A percentile compares a stretch with the other conserved stretches of the same genome.
These are phyloP conservation scores for Lipomyces chichibuensis DNA, from an alignment of 805 yeast species.

Conservation along the genomic window DNA sequence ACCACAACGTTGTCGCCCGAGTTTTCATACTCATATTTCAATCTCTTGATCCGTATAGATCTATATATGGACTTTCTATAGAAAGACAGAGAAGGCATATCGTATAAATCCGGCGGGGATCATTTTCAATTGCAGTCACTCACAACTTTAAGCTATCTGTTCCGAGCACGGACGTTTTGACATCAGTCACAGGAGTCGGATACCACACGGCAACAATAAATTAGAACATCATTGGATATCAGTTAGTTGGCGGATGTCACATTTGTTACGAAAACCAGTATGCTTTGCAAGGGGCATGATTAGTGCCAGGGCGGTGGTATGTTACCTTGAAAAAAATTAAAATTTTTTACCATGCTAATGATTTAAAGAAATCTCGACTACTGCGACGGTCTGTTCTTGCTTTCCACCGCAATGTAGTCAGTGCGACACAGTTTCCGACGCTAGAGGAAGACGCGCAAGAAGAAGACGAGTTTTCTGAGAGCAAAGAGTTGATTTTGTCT, in stretches of 20 bases:
- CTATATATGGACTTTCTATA: background rate
- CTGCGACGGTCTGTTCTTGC: background rate
- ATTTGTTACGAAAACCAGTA: background rate
- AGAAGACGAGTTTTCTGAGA: constrained; percentile 15
- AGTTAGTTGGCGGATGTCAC: background rate
- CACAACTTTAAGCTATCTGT: background rate
- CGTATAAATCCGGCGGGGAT: too few species aligned
- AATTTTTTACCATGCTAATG: background rate
- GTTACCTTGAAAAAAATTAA: background rate
- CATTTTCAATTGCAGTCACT: too few species aligned
- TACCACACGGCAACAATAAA: background rate
- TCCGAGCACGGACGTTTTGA: background rate
- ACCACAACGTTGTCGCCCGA: background rate
- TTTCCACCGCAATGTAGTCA: background rate
- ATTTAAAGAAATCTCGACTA: background rate
- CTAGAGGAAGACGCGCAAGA: background rate
- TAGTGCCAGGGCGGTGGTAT: background rate
- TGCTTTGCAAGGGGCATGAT: background rate
- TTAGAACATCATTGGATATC: background rate
- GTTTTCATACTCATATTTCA: background rate
- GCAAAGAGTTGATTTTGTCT: constrained; percentile 68
- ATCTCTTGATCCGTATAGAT: background rate
- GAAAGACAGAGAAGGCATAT: background rate
- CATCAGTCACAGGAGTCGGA: background rate
- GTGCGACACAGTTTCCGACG: background rate